A percentile compares a stretch with the other conserved stretches of the same genome.
Conservation (phyloP, 306 rosid species). For the Glycine latifolia region DNA sequence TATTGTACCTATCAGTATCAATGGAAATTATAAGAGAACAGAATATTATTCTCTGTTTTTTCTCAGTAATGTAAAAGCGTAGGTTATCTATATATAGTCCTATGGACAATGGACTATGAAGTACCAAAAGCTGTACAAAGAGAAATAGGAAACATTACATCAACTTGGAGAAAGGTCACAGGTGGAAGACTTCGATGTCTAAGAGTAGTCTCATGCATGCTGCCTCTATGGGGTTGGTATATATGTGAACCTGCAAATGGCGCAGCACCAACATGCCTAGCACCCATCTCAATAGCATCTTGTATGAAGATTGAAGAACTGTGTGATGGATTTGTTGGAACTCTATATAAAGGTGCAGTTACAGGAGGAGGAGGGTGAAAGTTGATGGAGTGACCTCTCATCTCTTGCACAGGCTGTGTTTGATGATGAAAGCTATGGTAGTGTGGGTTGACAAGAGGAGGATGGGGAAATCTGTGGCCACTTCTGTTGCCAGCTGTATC, state of each 20-base stretch:
- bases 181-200: constrained; percentile 69
- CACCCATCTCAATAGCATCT: neutral
- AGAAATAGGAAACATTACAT: constrained; percentile 59
- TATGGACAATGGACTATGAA: neutral
- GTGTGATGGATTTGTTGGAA: neutral
- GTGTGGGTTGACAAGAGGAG: constrained; percentile 48
- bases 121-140: neutral
- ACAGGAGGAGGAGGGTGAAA: neutral
- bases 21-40: too few relatives aligned
- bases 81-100: neutral
- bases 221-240: constrained; percentile 67
- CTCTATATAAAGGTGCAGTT: constrained; percentile 2
- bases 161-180: constrained; percentile 73
- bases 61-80: neutral
- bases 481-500: constrained; percentile 55
- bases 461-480: constrained; percentile 58
- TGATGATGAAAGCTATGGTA: constrained; percentile 60
- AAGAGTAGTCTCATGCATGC: constrained; percentile 56
- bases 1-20: too few relatives aligned
- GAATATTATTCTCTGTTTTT: too few relatives aligned
- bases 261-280: neutral
- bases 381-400: constrained; percentile 60
- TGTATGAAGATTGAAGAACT: neutral
- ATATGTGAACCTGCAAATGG: constrained; percentile 40
- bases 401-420: constrained; percentile 54